Percentiles rank a stretch among this genome's conserved stretches.
Evolutionary conservation across 495 filamentous ascomycete species (phyloP).

Genomic region (Hypoxylon rickii): DNA sequence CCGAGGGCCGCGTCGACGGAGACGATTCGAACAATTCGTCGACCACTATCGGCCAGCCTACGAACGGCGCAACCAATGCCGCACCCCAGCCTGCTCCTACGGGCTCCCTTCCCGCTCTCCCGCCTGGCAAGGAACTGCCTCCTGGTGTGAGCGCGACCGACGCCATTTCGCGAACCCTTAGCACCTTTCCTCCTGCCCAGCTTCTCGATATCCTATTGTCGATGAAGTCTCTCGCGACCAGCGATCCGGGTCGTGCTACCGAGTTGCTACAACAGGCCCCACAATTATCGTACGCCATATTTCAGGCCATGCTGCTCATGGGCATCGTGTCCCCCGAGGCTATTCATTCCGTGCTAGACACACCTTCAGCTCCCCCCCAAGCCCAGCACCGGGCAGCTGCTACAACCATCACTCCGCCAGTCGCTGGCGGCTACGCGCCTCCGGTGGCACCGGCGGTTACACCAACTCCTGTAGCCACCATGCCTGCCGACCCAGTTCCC

Average conservation of each 20-base stretch:
- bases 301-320: slow-evolving; percentile 92
- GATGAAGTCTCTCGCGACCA: slow-evolving; percentile 85
- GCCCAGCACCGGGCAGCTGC: slow-evolving; percentile 23
- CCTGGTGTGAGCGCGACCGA: slow-evolving; percentile 82
- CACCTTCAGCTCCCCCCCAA: slow-evolving; percentile 23
- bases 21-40: slow-evolving; percentile 51
- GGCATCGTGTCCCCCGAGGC: slow-evolving; percentile 76
- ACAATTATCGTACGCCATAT: slow-evolving; percentile 93
- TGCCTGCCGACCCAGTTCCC: slow-evolving; percentile 46
- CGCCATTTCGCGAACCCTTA: slow-evolving; percentile 86
- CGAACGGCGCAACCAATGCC: slow-evolving; percentile 31
- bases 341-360: slow-evolving; percentile 54
- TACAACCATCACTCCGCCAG: slow-evolving; percentile 37
- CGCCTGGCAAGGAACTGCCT: slow-evolving; percentile 80
- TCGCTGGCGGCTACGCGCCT: slow-evolving; percentile 22
- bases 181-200: slow-evolving; percentile 81
- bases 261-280: slow-evolving; percentile 88
- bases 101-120: slow-evolving; percentile 72
- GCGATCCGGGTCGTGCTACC: slow-evolving; percentile 80
- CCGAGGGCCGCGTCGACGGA: slow-evolving; percentile 82
- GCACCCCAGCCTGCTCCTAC: slow-evolving; percentile 26
- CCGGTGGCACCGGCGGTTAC: slow-evolving; percentile 22
- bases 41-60: slow-evolving; percentile 47
- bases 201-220: slow-evolving; percentile 92
- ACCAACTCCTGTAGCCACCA: slow-evolving; percentile 38